Base-by-base conservation (phyloP, 2,329 filamentous ascomycete genomes). In the Colletotrichum camelliae region DNA sequence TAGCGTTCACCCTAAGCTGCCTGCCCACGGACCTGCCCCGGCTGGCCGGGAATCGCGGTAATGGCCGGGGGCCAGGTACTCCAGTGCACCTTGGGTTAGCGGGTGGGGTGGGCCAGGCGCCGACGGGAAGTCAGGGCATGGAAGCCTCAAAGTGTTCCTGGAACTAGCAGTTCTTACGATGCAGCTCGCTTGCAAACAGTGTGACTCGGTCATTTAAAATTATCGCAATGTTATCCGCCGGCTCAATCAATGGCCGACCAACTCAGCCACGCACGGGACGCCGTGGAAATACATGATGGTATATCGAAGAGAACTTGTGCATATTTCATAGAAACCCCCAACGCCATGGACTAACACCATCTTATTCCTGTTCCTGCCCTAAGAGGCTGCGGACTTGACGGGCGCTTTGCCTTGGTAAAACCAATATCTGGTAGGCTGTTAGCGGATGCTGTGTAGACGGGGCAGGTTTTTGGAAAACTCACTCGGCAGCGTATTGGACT, bases 401-500 rank as follows among this genome's bases (percentile, higher is more conserved):
- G 61, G 18, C 12, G 68, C 55, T 6, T 65, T n/a, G 7, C 72
- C 77, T 10, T 69, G 80, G 39, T 79, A 83, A 78, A 86, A 87
- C 85, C 85, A 87, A 77, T 87, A 86, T 73, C 84, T 86, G 64
- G 5, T 5, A 48, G 55, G 31, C 58, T 62, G 76, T 48, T 70
- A 72, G 55, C 39, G 57, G 37, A 67, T 64, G 35, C n/a, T 37
- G 15, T n/a, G 43, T 12, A 52, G n/a, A 48, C 39, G 39, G 18
- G 27, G 24, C 27, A 29, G 2, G 9, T 48, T 21, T n/a, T 18
- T 6, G 18, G 52, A 10, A 48, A 89, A 93, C 93, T 90, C 95
- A 98, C 89, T 96, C 91, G 57, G 96, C 93, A 37, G 94, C 89
- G 85, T 98, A 98, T 81, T 96, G 88, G 16, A 98, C 91, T 77